Percentiles rank a stretch among this genome's conserved stretches.
These are phyloP conservation scores for Helotiales sp. DNA, from an alignment of 2,329 filamentous ascomycete genomes.

Conservation along the genomic window DNA sequence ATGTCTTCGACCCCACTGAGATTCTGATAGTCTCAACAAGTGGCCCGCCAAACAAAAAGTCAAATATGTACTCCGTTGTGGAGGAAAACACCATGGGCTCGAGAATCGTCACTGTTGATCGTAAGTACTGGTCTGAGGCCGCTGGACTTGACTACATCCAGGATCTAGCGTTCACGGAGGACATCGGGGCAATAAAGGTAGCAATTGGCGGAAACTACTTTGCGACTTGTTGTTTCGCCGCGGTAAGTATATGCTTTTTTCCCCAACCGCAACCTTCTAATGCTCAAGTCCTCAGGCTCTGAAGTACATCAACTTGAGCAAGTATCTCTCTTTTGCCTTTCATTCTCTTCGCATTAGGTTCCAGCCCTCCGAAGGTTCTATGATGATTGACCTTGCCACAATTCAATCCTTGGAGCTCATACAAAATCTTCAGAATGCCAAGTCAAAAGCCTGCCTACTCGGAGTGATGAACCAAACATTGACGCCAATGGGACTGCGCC, in stretches of 20 bases:
- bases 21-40: slow-evolving; percentile 78
- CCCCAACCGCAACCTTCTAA: slow-evolving; percentile 12
- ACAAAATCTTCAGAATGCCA: slow-evolving; percentile 79
- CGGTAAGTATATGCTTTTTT: slow-evolving; percentile 58
- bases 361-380: slow-evolving; percentile 85
- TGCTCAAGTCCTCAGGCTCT: slow-evolving; percentile 63
- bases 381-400: slow-evolving; percentile 94
- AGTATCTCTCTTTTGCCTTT: slow-evolving; percentile 71
- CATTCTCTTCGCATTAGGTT: slow-evolving; percentile 87
- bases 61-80: slow-evolving; percentile 75
- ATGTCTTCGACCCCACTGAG: slow-evolving; percentile 77
- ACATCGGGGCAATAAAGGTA: slow-evolving; percentile 80
- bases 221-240: slow-evolving; percentile 82
- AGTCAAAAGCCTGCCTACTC: slow-evolving; percentile 82
- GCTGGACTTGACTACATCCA: slow-evolving; percentile 79
- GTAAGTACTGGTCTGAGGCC: slow-evolving; percentile 82
- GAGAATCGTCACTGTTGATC: slow-evolving; percentile 68
- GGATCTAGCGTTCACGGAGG: slow-evolving; percentile 77
- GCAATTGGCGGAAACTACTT: slow-evolving; percentile 84
- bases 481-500: slow-evolving; percentile 86
- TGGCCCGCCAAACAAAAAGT: slow-evolving; percentile 67
- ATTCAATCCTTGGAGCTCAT: slow-evolving; percentile 88
- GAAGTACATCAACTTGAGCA: slow-evolving; percentile 76
- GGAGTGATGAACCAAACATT: slow-evolving; percentile 83
- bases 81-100: slow-evolving; percentile 72